Evolutionary conservation across 108 stramenopile genomes (phyloP).

Genomic region (Pseudonitzschia delicatissima): DNA sequence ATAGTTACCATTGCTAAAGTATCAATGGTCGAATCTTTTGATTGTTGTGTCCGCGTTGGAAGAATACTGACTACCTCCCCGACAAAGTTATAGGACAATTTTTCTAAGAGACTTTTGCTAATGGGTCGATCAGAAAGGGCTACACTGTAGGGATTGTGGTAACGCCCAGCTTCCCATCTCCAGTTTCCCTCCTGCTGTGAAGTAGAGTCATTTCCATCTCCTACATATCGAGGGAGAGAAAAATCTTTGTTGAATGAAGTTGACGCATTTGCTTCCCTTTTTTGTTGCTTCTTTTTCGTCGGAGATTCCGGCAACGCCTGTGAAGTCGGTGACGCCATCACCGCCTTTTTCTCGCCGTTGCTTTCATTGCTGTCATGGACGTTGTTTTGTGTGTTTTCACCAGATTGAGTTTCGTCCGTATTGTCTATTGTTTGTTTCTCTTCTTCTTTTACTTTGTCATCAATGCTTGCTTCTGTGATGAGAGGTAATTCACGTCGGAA

Average conservation of each 20-base stretch:
- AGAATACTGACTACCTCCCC: conserved; percentile 58
- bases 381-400: not conserved
- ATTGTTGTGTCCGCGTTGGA: conserved; percentile 5
- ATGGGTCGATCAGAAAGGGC: conserved; percentile 11
- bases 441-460: not conserved
- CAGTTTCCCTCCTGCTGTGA: conserved; percentile 64
- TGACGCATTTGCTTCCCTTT: not conserved
- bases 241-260: conserved; percentile 1
- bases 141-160: conserved; percentile 9
- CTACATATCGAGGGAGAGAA: conserved; percentile 31
- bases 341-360: not conserved
- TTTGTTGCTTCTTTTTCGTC: conserved; percentile 10
- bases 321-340: not conserved
- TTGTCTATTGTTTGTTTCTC: not conserved
- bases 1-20: conserved; percentile 58
- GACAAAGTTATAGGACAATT: conserved; percentile 33
- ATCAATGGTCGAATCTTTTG: not conserved
- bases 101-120: conserved; percentile 3
- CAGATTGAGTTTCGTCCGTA: not conserved
- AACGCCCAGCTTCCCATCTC: conserved; percentile 48
- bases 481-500: conserved; percentile 9
- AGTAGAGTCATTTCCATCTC: conserved; percentile 58
- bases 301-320: not conserved
- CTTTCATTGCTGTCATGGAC: not conserved
- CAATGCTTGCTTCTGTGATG: not conserved